Evolutionary conservation across 2,329 filamentous ascomycete species (phyloP), one percentile per base, ranked within the genome.

Genomic region (Aureobasidium sp.): DNA sequence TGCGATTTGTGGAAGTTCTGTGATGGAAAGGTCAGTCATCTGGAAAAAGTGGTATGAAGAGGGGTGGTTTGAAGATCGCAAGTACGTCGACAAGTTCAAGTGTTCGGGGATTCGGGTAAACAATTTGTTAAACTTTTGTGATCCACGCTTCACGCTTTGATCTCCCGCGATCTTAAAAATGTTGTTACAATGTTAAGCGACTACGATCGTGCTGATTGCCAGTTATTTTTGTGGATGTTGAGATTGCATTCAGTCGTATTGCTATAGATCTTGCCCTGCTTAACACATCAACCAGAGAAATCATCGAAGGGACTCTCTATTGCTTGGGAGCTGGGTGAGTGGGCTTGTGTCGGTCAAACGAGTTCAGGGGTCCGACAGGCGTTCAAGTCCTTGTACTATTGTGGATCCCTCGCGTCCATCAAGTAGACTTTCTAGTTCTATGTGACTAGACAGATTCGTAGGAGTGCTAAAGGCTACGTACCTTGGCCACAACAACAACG

Each of bases 1-100:
- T 45, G 40, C 53, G 53, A 46, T 57, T 57, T 37, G 40, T 57
- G 53, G 53, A 57, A 57, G 40, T 57, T 57, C 21, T 25, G 15
- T 33, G 27, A 33, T 33, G 27, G 13, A 35, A 25, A 15, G 27
- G 25, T 8, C 37, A 4, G 13, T 57, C 40, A 17, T 57, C 29
- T 57, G 40, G 53, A 57, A 57, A 6, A 40, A 25, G 11, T 29
- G 19, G 9, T 46, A 25, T 5, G 17, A 46, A 37, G 27, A 27
- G 29, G 40, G 40, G 40, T 19, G n/a, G 7, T 3, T 10, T 33
- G 40, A 31, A n/a, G 49, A 40, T 53, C 49, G 9, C 15, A 3
- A 3, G 23, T 25, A 29, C 17, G 27, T 43, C 17, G 21, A 19
- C 11, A 11, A 25, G 40, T 21, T 25, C 19, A 13, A 35, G 19